Conservation (phyloP, 352 stramenopile genomes). For the Phytophthora citrophthora region DNA sequence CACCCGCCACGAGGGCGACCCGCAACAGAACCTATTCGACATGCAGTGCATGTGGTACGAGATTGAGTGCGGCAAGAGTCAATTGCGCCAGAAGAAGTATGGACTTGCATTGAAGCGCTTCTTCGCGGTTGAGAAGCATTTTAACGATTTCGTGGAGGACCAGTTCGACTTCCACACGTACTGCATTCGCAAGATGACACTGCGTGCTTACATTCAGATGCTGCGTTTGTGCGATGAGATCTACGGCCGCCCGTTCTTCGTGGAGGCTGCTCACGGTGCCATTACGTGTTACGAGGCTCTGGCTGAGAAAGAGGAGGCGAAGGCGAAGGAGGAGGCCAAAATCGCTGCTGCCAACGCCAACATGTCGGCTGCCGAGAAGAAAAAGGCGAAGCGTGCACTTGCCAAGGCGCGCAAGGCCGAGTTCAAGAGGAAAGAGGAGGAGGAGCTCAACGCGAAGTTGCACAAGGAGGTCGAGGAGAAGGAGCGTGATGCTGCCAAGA, state of each 20-base stretch:
- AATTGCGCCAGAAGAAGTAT: conserved; percentile 66
- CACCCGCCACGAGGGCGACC: conserved; percentile 96
- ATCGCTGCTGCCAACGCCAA: conserved; percentile 63
- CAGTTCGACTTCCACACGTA: conserved; percentile 99
- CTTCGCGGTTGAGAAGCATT: conserved; percentile 96
- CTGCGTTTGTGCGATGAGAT: conserved; percentile 94
- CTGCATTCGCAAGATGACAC: conserved; percentile 98
- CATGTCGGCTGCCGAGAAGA: conserved; percentile 94
- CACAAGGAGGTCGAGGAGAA: conserved; percentile 83
- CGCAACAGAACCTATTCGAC: conserved; percentile 96
- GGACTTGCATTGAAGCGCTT: conserved; percentile 96
- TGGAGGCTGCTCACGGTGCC: conserved; percentile 86
- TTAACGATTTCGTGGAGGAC: conserved; percentile 97
- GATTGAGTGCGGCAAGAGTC: conserved; percentile 84
- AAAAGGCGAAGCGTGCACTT: conserved; percentile 90
- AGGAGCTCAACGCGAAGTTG: conserved; percentile 73
- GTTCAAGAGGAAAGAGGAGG: conserved; percentile 88
- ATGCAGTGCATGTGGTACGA: conserved; percentile 99
- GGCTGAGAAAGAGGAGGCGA: conserved; percentile 63
- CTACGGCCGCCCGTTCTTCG: conserved; percentile 91
- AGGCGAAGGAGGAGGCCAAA: conserved; percentile 39
- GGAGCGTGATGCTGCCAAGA: conserved; percentile 69
- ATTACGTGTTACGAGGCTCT: conserved; percentile 92
- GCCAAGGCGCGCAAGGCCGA: conserved; percentile 90
- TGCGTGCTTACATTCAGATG: conserved; percentile 95